Evolutionary conservation across 164 flowering plant genomes (phyloP), one percentile per base, ranked within the genome.

Genomic region (Houttuynia cordata): DNA sequence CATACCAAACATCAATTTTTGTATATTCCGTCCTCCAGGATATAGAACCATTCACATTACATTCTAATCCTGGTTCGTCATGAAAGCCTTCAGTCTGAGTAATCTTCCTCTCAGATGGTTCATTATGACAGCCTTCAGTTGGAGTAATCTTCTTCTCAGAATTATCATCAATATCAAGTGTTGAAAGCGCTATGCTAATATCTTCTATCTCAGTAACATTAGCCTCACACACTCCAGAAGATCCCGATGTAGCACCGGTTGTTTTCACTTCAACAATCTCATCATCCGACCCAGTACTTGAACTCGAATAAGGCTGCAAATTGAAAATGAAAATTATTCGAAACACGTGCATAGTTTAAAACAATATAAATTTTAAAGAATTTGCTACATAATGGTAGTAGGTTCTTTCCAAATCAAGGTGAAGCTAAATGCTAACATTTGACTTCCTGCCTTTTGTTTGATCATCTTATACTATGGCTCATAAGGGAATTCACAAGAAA

Each of bases 1-100:
- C 97, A 77, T 94, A 94, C 96, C 95, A 91, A 47, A 94, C 63
- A 61, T 84, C 81, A 68, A 79, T 61, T 67, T 83, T 79, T 49
- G 88, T 79, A 54, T 79, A 74, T 70, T 76, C 76, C 14, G 77
- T 63, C 71, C 99, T 86, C 97, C 97, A 91, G 3, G 71, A 15
- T 40, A 58, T 41, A 58, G 82, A 67, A 71, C 53, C 64, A 57
- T 71, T 34, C 5, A 54, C 62, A 34, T 61, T 24, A 19, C 19
- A 6, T 15, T 24, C 18, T 24, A 57, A 4, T 10, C 45, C 17
- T 17, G 24, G 4, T 30, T 56, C 58, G 18, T n/a, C 8, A 21
- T 7, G 42, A 57, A n/a, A 34, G n/a, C 19, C 59, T 57, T 57
- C 34, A 37, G 59, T 57, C 15, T 7, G 19, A 57, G 59, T 12